Conservation (phyloP, 371 early-diverging fungal genomes). For the Mucor racemosus region DNA sequence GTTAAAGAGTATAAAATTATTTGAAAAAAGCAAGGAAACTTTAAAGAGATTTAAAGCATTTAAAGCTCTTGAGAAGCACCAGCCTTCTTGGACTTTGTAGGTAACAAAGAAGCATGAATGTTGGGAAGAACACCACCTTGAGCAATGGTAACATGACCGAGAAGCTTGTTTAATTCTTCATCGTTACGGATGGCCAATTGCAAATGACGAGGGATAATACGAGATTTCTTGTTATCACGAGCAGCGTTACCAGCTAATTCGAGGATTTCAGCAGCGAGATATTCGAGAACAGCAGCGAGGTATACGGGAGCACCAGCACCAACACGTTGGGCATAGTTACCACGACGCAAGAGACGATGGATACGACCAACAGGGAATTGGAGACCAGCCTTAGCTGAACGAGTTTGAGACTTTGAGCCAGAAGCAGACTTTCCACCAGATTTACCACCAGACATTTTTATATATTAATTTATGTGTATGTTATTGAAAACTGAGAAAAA, state of each 20-base stretch:
- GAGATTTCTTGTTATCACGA: slow-evolving; percentile 95
- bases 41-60: slow-evolving; percentile 11
- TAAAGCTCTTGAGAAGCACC: slow-evolving; percentile 61
- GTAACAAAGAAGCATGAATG: slow-evolving; percentile 77
- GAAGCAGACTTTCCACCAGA: slow-evolving; percentile 58
- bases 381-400: slow-evolving; percentile 86
- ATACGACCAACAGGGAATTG: slow-evolving; percentile 98
- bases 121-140: slow-evolving; percentile 91
- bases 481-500: slow-evolving; percentile 17
- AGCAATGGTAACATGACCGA: slow-evolving; percentile 88
- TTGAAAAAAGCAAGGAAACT: not conserved
- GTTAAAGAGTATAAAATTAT: slow-evolving; percentile 2
- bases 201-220: slow-evolving; percentile 91
- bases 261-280: slow-evolving; percentile 96
- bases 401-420: slow-evolving; percentile 64
- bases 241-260: slow-evolving; percentile 97
- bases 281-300: slow-evolving; percentile 95
- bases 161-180: slow-evolving; percentile 95
- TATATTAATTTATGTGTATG: slow-evolving; percentile 13
- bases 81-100: slow-evolving; percentile 76
- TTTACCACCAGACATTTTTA: slow-evolving; percentile 55
- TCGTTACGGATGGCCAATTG: slow-evolving; percentile 95
- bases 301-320: slow-evolving; percentile 96
- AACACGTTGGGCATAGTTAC: slow-evolving; percentile 95
- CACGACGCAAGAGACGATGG: slow-evolving; percentile 93